phyloP scores from a whole-genome alignment of 202 grass and related monocot species.

The Digitaria exilis region DNA sequence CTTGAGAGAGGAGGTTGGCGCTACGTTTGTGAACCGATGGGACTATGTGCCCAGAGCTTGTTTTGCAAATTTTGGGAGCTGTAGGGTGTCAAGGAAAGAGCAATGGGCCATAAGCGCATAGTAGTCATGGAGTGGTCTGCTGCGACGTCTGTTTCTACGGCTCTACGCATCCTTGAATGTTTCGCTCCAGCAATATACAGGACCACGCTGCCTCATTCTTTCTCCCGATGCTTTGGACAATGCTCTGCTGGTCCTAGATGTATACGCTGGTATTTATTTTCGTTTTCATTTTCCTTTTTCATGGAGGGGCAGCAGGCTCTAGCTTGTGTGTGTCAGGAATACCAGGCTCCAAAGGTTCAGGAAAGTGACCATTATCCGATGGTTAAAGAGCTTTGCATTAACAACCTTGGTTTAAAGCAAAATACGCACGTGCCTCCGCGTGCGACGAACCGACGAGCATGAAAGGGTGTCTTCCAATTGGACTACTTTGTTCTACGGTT shows the following conservation, averaged over 20 bases:
- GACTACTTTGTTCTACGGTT: not conserved
- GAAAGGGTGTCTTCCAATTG: not conserved
- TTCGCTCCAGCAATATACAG: not conserved
- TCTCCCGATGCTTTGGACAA: not conserved
- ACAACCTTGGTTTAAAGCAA: not conserved
- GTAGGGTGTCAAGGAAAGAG: not conserved
- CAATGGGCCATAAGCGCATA: not conserved
- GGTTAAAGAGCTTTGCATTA: not conserved
- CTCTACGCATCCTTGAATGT: not conserved
- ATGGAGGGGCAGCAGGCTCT: not conserved
- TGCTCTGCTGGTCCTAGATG: not conserved
- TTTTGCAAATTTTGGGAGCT: conserved; percentile 1
- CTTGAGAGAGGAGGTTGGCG: not conserved
- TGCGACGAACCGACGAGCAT: not conserved
- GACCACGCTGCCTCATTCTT: conserved; percentile 26
- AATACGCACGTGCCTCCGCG: not conserved
- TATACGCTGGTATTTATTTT: not conserved
- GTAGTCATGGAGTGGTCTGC: not conserved
- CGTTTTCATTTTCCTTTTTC: not conserved
- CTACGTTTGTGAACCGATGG: not conserved
- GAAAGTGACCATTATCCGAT: not conserved
- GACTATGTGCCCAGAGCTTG: not conserved
- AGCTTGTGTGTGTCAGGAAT: not conserved
- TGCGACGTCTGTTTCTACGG: conserved; percentile 3
- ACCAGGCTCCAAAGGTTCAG: not conserved